These are phyloP conservation scores for Tetrahymena thermophila DNA, from an alignment of 73 alveolate genomes.

Conservation along the genomic window DNA sequence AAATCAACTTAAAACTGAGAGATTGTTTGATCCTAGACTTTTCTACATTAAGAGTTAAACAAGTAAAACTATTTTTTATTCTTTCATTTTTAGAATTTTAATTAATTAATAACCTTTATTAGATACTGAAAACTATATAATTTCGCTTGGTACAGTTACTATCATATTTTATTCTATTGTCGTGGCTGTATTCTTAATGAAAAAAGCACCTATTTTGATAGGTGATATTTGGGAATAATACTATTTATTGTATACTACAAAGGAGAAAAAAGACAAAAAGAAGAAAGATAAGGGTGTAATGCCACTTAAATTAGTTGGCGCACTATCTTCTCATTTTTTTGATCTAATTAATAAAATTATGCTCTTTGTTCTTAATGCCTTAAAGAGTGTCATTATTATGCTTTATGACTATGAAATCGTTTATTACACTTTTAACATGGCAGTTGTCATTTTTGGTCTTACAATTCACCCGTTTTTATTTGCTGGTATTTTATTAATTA, in stretches of 20 bases:
- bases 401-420: conserved; percentile 36
- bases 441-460: conserved; percentile 24
- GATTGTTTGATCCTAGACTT: conserved; percentile 29
- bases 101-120: background rate
- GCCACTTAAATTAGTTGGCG: background rate
- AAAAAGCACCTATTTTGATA: conserved; percentile 34
- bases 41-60: conserved; percentile 3
- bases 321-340: background rate
- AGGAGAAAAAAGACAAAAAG: background rate
- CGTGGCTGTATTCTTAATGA: conserved; percentile 15
- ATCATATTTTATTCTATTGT: conserved; percentile 27
- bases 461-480: conserved; percentile 26
- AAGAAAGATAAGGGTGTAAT: background rate
- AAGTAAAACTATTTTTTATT: background rate
- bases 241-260: background rate
- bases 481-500: background rate
- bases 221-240: conserved; percentile 35
- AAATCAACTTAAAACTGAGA: background rate
- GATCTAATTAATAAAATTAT: background rate
- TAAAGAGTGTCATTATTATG: conserved; percentile 3
- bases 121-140: conserved; percentile 7
- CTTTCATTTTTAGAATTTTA: background rate
- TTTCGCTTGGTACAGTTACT: conserved; percentile 8
- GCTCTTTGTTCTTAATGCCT: background rate
- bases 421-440: conserved; percentile 21